A percentile compares a stretch with the other conserved stretches of the same genome.
phyloP scores from a whole-genome alignment of 345 rosid genomes.

The Gossypium bickii region DNA sequence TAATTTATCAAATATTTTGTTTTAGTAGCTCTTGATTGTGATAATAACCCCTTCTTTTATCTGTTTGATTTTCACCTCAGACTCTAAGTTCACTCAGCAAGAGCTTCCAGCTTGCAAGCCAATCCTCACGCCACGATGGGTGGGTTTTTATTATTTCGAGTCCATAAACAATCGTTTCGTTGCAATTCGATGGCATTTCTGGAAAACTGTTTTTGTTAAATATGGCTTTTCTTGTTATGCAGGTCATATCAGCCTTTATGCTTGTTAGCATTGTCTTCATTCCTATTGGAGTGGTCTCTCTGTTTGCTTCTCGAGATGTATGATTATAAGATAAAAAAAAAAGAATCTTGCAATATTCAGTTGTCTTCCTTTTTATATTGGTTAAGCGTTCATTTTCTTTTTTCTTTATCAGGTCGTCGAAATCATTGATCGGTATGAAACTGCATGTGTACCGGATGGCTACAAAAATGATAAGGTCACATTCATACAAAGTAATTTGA shows the following conservation, averaged over 20 bases:
- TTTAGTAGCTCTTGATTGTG: not conserved
- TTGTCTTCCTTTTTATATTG: not conserved
- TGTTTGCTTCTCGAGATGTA: constrained; percentile 89
- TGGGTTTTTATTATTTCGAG: constrained; percentile 23
- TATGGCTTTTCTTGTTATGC: constrained; percentile 15
- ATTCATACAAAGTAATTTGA: constrained; percentile 50
- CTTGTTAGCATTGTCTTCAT: constrained; percentile 85
- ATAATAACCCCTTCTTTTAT: not conserved
- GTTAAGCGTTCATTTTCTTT: not conserved
- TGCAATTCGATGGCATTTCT: not conserved
- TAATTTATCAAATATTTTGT: not conserved
- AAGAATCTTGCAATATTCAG: constrained; percentile 1
- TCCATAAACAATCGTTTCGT: not conserved
- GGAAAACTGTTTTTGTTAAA: not conserved
- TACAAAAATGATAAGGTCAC: constrained; percentile 47
- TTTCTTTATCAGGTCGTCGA: constrained; percentile 68
- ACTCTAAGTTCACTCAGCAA: constrained; percentile 90
- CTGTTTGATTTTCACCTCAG: constrained; percentile 33
- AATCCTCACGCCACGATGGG: constrained; percentile 94
- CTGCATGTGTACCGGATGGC: constrained; percentile 53
- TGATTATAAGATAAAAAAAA: constrained; percentile 7
- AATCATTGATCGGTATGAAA: constrained; percentile 75
- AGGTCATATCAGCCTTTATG: constrained; percentile 90
- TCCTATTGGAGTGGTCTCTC: constrained; percentile 90
- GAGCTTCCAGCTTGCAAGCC: constrained; percentile 99